Base-by-base conservation (phyloP, 179 eudicot genomes). In the Beta macrorhiza region DNA sequence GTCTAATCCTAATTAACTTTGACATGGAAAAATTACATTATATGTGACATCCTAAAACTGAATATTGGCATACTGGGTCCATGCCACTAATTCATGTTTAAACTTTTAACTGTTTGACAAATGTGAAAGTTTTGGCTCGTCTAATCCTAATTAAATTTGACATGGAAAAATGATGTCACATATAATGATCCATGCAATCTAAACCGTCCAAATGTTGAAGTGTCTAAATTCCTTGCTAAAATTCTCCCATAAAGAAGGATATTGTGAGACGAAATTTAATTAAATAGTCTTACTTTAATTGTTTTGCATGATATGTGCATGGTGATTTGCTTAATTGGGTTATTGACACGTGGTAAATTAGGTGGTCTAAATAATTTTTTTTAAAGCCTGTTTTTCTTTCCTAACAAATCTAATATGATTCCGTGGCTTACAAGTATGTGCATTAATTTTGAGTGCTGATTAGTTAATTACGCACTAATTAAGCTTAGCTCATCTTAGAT, bases 311-410 rank as follows among this genome's bases (percentile, higher is more conserved):
- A 20, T 16, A 20, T 49, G 17, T 71, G 75, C 57, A 71, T 49
- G 75, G 57, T 16, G 49, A 47, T 49, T 9, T 56, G 49, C 19
- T 32, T 58, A 13, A 55, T 3, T 56, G 78, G 49, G 25, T 7
- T 4, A 58, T 17, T 59, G 52, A 75, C 65, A 75, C 52, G 42
- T 75, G 78, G 67, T 52, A 5, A 75, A 75, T 75, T 75, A 58
- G 59, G n/a, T 53, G 25, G 77, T 55, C 13, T 12, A n/a, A 63
- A 29, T 29, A 71, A 71, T 16, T n/a, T 32, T 75, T 29, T 61
- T 61, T 19, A 15, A 47, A 13, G 1, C n/a, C n/a, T n/a, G n/a
- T 75, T 65, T 57, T 75, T 75, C 55, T 44, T 42, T 76, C 55
- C 16, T 56, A 74, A 56, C 19, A 9, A 59, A 76, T 11, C 29